These are phyloP conservation scores for Ophiostoma tasmaniense DNA, from an alignment of 2,329 filamentous ascomycete genomes.

Conservation along the genomic window DNA sequence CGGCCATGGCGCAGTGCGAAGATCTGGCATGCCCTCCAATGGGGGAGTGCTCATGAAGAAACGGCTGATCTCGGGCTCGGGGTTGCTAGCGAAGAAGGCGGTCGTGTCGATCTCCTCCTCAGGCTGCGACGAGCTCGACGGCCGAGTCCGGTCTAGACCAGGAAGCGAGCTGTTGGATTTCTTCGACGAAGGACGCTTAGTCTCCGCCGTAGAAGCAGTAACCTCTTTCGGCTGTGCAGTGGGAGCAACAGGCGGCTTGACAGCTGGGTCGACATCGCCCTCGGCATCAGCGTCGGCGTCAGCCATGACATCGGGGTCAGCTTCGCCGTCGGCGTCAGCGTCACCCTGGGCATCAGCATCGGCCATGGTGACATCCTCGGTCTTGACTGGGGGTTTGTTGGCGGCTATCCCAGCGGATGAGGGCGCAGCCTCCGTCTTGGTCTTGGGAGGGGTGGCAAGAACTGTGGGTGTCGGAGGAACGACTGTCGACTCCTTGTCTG, in stretches of 20 bases:
- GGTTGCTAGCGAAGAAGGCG: slow-evolving; percentile 15
- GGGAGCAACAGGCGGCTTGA: neutral
- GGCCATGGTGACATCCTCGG: slow-evolving; percentile 4
- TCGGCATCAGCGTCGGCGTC: neutral
- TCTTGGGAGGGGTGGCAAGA: neutral
- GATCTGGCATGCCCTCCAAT: slow-evolving; percentile 44
- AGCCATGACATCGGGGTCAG: neutral
- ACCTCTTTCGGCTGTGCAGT: neutral
- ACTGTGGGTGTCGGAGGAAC: neutral
- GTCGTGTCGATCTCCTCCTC: slow-evolving; percentile 41
- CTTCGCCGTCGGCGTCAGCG: neutral
- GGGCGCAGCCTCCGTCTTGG: neutral
- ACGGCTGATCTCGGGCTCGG: slow-evolving; percentile 41
- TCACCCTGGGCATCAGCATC: neutral
- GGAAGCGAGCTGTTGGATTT: slow-evolving; percentile 15
- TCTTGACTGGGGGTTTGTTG: slow-evolving; percentile 5
- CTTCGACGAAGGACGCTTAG: neutral
- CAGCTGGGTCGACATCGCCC: neutral
- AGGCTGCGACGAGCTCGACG: slow-evolving; percentile 41
- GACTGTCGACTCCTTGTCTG: neutral
- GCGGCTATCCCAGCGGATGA: neutral
- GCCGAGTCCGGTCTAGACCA: slow-evolving; percentile 18
- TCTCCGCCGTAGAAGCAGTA: neutral
- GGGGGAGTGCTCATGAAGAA: slow-evolving; percentile 47
- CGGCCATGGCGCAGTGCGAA: slow-evolving; percentile 39